Percentiles rank a stretch among this genome's conserved stretches.
Evolutionary conservation across 495 filamentous ascomycete species (phyloP).

Genomic region (Neurospora sp.): DNA sequence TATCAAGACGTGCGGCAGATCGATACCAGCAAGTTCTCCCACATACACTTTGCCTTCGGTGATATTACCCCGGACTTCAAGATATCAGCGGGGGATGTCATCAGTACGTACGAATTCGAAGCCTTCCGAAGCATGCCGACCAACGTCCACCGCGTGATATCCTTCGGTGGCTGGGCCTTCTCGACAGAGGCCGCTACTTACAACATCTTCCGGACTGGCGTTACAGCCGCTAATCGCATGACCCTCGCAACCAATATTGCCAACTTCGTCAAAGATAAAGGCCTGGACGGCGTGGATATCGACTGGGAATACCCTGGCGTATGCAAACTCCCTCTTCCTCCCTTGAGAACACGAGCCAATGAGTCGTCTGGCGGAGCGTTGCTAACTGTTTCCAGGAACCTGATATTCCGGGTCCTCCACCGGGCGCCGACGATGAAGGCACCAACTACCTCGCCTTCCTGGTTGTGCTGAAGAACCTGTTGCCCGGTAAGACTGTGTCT

Average conservation of each 20-base stretch:
- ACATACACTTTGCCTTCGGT: constrained; percentile 24
- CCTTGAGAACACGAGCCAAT: constrained; percentile 9
- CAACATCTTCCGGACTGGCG: constrained; percentile 15
- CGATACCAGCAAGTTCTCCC: constrained; percentile 15
- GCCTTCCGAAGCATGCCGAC: constrained; percentile 10
- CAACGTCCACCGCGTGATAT: constrained; percentile 22
- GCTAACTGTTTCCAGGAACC: constrained; percentile 1
- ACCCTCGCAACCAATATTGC: constrained; percentile 18
- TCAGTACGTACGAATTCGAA: constrained; percentile 10
- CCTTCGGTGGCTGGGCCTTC: constrained; percentile 30
- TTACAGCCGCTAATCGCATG: constrained; percentile 11
- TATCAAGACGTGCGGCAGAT: constrained; percentile 6
- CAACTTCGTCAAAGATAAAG: constrained; percentile 17
- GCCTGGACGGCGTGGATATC: constrained; percentile 27
- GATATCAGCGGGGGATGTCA: constrained; percentile 1
- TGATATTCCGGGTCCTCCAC: constrained; percentile 20
- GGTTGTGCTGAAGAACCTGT: neutral
- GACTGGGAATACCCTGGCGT: constrained; percentile 37
- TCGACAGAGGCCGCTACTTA: constrained; percentile 11
- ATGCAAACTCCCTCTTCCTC: constrained; percentile 4
- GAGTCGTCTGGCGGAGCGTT: neutral
- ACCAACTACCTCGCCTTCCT: constrained; percentile 17
- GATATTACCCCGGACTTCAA: constrained; percentile 7
- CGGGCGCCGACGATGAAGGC: constrained; percentile 10
- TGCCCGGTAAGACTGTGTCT: constrained; percentile 18